phyloP scores from a whole-genome alignment of 305 asterid genomes.

The Ilex paraguariensis region DNA sequence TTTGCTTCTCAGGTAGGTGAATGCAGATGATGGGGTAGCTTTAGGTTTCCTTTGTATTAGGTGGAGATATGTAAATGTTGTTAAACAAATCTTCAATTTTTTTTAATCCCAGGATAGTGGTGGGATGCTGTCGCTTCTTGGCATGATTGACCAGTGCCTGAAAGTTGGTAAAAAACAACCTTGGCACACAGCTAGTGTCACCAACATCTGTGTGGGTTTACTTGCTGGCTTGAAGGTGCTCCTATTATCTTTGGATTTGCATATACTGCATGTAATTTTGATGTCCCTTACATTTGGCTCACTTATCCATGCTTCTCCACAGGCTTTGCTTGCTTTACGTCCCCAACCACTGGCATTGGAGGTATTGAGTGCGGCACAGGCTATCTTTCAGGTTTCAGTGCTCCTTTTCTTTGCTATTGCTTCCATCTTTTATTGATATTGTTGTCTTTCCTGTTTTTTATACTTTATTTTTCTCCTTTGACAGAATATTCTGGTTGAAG shows the following conservation, averaged over 20 bases:
- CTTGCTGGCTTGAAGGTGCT: slow-evolving; percentile 93
- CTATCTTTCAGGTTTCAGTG: slow-evolving; percentile 81
- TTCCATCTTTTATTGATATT: slow-evolving; percentile 12
- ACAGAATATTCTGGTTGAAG: slow-evolving; percentile 90
- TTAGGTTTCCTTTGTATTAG: slow-evolving; percentile 17
- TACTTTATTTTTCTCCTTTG: slow-evolving; percentile 29
- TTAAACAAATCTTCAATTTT: background rate
- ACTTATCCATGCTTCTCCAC: slow-evolving; percentile 25
- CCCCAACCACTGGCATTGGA: slow-evolving; percentile 81
- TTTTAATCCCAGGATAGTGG: slow-evolving; percentile 78
- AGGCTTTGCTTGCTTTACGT: slow-evolving; percentile 85
- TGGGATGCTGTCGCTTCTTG: slow-evolving; percentile 85
- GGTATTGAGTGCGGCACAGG: slow-evolving; percentile 73
- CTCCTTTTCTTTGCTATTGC: slow-evolving; percentile 17
- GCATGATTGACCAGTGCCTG: slow-evolving; percentile 79
- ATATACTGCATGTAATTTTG: slow-evolving; percentile 6
- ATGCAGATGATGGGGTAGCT: slow-evolving; percentile 18
- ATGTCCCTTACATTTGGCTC: slow-evolving; percentile 11
- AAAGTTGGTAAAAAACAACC: slow-evolving; percentile 84
- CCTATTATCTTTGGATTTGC: slow-evolving; percentile 15
- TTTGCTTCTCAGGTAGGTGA: slow-evolving; percentile 89
- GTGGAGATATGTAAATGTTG: slow-evolving; percentile 16
- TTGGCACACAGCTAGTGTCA: slow-evolving; percentile 77
- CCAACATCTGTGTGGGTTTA: slow-evolving; percentile 95
- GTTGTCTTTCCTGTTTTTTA: slow-evolving; percentile 10